Evolutionary conservation across 1,139 yeast genomes (phyloP), one percentile per base, ranked within the genome.

Genomic region (Scheffersomyces insectosa): DNA sequence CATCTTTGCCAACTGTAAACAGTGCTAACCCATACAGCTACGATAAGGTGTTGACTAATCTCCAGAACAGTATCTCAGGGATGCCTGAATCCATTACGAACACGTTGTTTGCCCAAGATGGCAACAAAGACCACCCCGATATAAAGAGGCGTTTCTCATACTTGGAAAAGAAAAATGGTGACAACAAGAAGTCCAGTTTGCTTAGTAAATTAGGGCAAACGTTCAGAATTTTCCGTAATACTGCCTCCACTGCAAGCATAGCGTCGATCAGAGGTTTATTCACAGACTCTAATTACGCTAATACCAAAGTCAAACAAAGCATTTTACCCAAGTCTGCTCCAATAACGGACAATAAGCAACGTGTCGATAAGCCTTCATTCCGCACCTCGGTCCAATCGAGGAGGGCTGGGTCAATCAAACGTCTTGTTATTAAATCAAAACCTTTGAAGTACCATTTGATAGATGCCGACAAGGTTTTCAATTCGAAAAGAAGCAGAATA

Each of bases 361-460:
- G 40, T 29, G n/a, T 42, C 33, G 4, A 33, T 36, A 6, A 48
- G 48, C 31, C 37, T 33, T 39, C 52, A 2, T 46, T 49, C 13
- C 48, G 55, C 28, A 37, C 47, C 6, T 38, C 46, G 10, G 45
- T 48, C 33, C 44, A 40, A 9, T 44, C 45, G 5, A 42, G 47
- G 8, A 41, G 45, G 20, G 50, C 53, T 3, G 58, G 61, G 3
- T 59, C 57, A 20, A 60, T 72, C 45, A 72, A 68, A 44, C 63
- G 67, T 41, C 57, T 74, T 37, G 64, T 72, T 2, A 69, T 74
- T 36, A 71, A 70, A 41, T 63, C 75, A 3, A 72, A 71, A 43
- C 79, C 79, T 0, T 53, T 65, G 39, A 72, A 71, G 41, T 74
- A 64, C 48, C 78, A 74, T 45, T 51, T 72, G 39, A 74, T 74